phyloP scores from a whole-genome alignment of 164 flowering plant genomes.

The Nymphaea thermarum region DNA sequence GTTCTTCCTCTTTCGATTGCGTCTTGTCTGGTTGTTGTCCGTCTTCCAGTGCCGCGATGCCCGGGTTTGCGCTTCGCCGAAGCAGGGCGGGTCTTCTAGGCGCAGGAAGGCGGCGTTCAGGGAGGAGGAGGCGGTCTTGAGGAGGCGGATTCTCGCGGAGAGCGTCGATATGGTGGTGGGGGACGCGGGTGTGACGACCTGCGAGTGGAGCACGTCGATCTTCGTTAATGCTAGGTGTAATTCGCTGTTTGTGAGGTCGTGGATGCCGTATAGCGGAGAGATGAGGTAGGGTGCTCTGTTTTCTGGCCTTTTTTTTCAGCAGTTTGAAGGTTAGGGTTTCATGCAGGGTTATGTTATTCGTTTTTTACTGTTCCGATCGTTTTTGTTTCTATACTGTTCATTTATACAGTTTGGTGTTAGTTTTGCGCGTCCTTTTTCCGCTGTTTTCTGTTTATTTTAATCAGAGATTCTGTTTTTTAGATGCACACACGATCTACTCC shows the following conservation, averaged over 20 bases:
- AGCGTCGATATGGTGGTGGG: conserved; percentile 31
- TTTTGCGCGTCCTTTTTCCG: no score
- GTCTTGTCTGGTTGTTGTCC: neutral
- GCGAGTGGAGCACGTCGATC: conserved; percentile 39
- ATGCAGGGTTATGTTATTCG: no score
- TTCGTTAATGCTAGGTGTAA: conserved; percentile 52
- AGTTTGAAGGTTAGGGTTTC: neutral
- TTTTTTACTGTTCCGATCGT: no score
- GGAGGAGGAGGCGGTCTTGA: conserved; percentile 60
- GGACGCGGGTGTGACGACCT: conserved; percentile 13
- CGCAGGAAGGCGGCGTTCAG: conserved; percentile 18
- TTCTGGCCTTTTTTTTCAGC: neutral
- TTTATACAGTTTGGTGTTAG: no score
- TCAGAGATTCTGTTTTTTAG: no score
- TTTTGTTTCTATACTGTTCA: no score
- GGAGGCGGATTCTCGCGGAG: conserved; percentile 74
- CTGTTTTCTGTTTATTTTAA: no score
- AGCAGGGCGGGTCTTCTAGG: neutral
- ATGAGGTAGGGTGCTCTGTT: conserved; percentile 32
- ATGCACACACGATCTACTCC: no score
- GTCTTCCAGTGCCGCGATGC: neutral
- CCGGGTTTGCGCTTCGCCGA: neutral
- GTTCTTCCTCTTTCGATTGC: conserved; percentile 24
- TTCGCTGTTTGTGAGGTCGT: conserved; percentile 74
- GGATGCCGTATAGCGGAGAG: conserved; percentile 64